phyloP scores from a whole-genome alignment of 2,329 filamentous ascomycete species.

The Cytospora piceicola region DNA sequence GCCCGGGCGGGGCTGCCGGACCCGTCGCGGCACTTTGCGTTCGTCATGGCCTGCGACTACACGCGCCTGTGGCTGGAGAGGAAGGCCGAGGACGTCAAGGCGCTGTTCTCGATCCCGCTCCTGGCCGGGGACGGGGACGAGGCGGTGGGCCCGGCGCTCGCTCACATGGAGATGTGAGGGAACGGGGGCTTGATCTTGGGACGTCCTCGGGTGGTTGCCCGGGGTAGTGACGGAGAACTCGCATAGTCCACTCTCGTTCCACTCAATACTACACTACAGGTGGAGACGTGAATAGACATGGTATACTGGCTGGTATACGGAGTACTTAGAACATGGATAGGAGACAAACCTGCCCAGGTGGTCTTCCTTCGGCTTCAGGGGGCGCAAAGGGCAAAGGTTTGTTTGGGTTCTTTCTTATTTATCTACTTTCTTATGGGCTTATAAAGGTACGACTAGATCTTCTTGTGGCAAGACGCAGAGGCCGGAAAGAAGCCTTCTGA shows the following conservation, averaged over 20 bases:
- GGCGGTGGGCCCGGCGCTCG: background rate
- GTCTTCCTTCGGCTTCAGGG: background rate
- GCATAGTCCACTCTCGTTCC: too few relatives aligned
- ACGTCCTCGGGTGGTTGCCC: too few relatives aligned
- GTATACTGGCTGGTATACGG: background rate
- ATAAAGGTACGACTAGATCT: background rate
- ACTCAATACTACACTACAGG: too few relatives aligned
- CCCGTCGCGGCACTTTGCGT: constrained; percentile 16
- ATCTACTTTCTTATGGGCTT: background rate
- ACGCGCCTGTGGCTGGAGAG: constrained; percentile 17
- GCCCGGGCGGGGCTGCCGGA: constrained; percentile 4
- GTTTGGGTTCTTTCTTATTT: background rate
- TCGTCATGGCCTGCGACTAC: constrained; percentile 17
- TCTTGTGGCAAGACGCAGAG: background rate
- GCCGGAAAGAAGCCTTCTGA: background rate
- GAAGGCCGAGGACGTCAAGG: constrained; percentile 18
- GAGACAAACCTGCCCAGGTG: background rate
- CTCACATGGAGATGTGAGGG: too few relatives aligned
- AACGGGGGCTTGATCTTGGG: too few relatives aligned
- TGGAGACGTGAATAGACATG: background rate
- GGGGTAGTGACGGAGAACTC: too few relatives aligned
- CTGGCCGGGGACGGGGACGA: background rate
- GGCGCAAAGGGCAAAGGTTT: background rate
- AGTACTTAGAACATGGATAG: background rate
- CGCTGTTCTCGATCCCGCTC: background rate